phyloP scores from a whole-genome alignment of 345 rosid species.

The Acer negundo region DNA sequence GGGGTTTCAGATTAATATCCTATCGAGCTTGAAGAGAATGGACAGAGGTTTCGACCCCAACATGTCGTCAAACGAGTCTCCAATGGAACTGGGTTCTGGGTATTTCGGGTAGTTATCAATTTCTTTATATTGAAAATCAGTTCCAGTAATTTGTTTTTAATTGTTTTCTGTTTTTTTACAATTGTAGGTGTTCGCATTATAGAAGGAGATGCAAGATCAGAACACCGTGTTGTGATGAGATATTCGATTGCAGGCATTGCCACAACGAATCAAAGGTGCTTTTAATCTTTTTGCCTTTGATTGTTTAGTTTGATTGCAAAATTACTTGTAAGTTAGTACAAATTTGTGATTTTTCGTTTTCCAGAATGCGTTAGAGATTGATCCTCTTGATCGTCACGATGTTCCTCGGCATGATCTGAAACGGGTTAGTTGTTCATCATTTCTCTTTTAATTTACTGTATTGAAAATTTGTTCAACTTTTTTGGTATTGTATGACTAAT shows the following conservation, averaged over 20 bases:
- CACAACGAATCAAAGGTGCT: conserved; percentile 48
- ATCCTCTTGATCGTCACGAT: conserved; percentile 47
- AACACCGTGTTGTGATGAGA: conserved; percentile 55
- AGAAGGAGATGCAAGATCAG: conserved; percentile 52
- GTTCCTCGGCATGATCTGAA: conserved; percentile 52
- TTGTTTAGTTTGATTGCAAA: conserved; percentile 1
- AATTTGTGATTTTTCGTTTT: neutral
- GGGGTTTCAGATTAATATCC: conserved; percentile 21
- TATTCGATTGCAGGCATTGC: conserved; percentile 56
- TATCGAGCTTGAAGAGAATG: conserved; percentile 7
- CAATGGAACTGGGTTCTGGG: conserved; percentile 21
- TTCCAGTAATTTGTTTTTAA: neutral
- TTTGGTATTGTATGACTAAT: neutral
- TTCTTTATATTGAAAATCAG: neutral
- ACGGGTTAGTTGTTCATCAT: conserved; percentile 28
- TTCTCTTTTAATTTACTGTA: neutral
- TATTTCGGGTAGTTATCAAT: conserved; percentile 30
- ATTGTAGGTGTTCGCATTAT: conserved; percentile 49
- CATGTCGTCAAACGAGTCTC: conserved; percentile 7
- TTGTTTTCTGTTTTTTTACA: neutral
- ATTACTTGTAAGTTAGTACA: neutral
- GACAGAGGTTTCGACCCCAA: conserved; percentile 14
- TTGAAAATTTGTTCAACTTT: neutral
- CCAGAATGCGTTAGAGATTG: conserved; percentile 40
- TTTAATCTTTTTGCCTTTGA: neutral